phyloP scores from a whole-genome alignment of 345 rosid genomes.

The Syzygium jambos region DNA sequence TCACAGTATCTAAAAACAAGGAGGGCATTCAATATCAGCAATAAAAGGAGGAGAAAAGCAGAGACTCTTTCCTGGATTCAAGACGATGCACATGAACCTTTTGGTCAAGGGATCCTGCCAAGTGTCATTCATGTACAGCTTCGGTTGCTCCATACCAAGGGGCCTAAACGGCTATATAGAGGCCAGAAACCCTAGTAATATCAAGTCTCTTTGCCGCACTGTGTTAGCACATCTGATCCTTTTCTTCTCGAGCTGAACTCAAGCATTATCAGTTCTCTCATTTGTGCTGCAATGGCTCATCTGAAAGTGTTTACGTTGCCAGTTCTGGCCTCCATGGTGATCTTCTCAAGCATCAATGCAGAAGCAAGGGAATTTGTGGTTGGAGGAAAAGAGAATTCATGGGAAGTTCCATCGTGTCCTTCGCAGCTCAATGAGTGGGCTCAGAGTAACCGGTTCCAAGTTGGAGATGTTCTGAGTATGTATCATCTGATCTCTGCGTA shows the following conservation, averaged over 20 bases:
- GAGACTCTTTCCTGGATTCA: background rate
- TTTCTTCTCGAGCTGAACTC: background rate
- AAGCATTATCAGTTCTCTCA: background rate
- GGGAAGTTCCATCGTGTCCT: constrained; percentile 44
- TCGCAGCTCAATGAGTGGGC: constrained; percentile 40
- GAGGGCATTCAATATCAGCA: background rate
- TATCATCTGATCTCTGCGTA: background rate
- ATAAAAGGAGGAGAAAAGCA: background rate
- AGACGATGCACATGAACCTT: background rate
- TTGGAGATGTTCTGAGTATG: constrained; percentile 38
- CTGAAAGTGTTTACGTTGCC: background rate
- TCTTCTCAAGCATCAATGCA: background rate
- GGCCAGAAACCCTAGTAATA: background rate
- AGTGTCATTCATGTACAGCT: background rate
- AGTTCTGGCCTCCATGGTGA: background rate
- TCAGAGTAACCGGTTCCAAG: constrained; percentile 19
- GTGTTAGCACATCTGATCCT: background rate
- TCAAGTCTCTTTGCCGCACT: background rate
- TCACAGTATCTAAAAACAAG: too few relatives aligned
- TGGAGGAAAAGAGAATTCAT: constrained; percentile 42
- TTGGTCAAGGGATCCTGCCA: background rate
- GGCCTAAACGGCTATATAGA: background rate
- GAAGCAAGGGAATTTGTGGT: constrained; percentile 40
- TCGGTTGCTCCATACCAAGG: background rate
- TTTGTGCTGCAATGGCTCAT: background rate